Base-by-base conservation (phyloP, 2,329 filamentous ascomycete species). In the Pleomassaria siparia region DNA sequence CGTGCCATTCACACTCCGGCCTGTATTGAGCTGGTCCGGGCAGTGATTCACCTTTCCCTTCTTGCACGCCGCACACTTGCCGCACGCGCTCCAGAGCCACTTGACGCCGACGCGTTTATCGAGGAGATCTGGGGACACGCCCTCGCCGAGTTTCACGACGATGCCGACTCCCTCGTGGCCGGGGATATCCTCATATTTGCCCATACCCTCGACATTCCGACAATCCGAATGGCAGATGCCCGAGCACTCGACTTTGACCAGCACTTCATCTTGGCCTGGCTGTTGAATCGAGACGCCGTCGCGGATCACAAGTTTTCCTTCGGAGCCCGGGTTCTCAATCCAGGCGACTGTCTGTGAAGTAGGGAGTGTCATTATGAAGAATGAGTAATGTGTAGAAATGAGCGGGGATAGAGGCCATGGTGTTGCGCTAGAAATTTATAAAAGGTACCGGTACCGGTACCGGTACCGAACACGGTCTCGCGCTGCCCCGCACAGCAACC, bases 161-260 rank as follows among this genome's bases (percentile, higher is more conserved):
- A 53, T 66, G 4, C 75, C 75, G 16, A 77, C 66, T 15, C 74
- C 75, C 47, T 77, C 75, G 53, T 77, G 75, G 2, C 75, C 75
- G 2, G 75, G 74, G 3, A 77, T 71, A 47, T 75, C 66, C 6
- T 74, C 76, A 58, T 74, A 77, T 62, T 39, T 69, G 56, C 51
- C 74, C 64, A 55, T 73, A 7, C 71, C 72, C 10, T 68, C 67
- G 5, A 77, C 70, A 49, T 74, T 76, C 48, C 72, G 72, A 46
- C 75, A 71, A 58, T 77, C 75, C 1, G 74, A 76, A 59, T 77
- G 74, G 43, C 75, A 77, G 20, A 77, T 72, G 0, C 75, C 75
- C 0, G 73, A 76, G 54, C 63, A 76, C 50, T 77, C 74, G 9
- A 77, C 62, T 48, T 77, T 76, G 30, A 77, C 66, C 12, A 77